These are phyloP conservation scores for Auriculariales sp. DNA, from an alignment of 768 basidiomycete genomes.

Conservation along the genomic window DNA sequence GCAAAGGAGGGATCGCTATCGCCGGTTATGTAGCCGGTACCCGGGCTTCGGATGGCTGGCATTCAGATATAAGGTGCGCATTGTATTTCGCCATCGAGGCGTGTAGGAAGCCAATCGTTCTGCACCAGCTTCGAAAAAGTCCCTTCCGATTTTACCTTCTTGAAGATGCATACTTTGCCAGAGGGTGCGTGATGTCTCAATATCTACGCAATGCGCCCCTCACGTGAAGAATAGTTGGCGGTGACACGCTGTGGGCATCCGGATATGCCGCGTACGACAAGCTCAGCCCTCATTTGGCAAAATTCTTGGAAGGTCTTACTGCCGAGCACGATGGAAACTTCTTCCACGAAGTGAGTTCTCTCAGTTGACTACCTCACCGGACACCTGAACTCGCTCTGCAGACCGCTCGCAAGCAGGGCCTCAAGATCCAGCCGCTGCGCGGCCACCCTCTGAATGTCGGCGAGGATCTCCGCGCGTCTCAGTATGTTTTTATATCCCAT, in stretches of 20 bases:
- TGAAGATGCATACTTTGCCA: slow-evolving; percentile 21
- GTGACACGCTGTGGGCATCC: slow-evolving; percentile 23
- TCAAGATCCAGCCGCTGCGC: slow-evolving; percentile 24
- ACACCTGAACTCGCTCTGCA: neutral
- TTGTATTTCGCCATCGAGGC: neutral
- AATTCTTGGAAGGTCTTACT: slow-evolving; percentile 43
- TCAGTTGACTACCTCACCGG: neutral
- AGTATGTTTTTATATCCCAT: slow-evolving; percentile 21
- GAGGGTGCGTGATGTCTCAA: slow-evolving; percentile 4
- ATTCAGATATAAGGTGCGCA: slow-evolving; percentile 37
- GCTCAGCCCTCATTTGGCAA: slow-evolving; percentile 37
- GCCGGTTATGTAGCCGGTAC: slow-evolving; percentile 17
- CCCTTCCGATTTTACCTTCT: slow-evolving; percentile 21
- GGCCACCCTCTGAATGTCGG: slow-evolving; percentile 29
- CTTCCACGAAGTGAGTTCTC: slow-evolving; percentile 22
- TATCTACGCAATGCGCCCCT: neutral
- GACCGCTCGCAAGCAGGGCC: slow-evolving; percentile 18
- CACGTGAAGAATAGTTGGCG: slow-evolving; percentile 11
- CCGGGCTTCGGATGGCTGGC: slow-evolving; percentile 33
- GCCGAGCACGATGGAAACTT: slow-evolving; percentile 35
- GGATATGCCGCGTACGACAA: slow-evolving; percentile 52
- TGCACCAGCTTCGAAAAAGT: neutral
- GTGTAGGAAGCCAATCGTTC: neutral
- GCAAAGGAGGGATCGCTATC: slow-evolving; percentile 24
- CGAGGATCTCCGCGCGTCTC: slow-evolving; percentile 30